Percentiles rank a stretch among this genome's conserved stretches.
Conservation (phyloP, 176 grass and related monocot genomes). For the Areca catechu region DNA sequence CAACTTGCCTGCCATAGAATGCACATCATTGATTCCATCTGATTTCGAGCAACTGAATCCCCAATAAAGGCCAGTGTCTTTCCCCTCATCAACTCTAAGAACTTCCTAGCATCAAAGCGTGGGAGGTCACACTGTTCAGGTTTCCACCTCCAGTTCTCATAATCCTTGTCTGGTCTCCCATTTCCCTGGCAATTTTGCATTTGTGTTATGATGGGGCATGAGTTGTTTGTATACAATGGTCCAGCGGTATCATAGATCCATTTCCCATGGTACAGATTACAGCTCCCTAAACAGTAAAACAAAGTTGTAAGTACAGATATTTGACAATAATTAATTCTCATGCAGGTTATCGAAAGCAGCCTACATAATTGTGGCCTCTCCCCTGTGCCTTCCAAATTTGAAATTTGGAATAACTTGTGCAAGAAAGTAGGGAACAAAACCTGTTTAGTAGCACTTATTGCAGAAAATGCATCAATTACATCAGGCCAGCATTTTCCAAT, state of each 20-base stretch:
- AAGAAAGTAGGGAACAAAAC: too few species aligned
- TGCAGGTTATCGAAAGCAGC: too few species aligned
- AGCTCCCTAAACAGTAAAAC: conserved; percentile 34
- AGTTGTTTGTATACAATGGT: conserved; percentile 78
- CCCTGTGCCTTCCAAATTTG: too few species aligned
- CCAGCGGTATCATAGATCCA: conserved; percentile 66
- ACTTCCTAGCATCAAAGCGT: conserved; percentile 63
- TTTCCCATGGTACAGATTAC: conserved; percentile 64
- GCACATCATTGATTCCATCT: conserved; percentile 93
- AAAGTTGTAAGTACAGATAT: too few species aligned
- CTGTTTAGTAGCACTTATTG: too few species aligned
- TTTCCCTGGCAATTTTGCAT: conserved; percentile 96
- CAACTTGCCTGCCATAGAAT: conserved; percentile 79
- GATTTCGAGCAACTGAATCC: conserved; percentile 88
- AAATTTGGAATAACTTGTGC: too few species aligned
- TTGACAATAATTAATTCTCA: too few species aligned
- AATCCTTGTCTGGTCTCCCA: conserved; percentile 72
- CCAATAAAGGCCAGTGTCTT: conserved; percentile 91
- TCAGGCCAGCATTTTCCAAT: too few species aligned
- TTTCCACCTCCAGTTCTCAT: conserved; percentile 92
- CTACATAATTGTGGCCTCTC: too few species aligned
- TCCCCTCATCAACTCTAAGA: conserved; percentile 82
- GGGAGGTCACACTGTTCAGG: conserved; percentile 61
- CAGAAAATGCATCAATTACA: too few species aligned
- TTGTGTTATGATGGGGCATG: conserved; percentile 80